Base-by-base conservation (phyloP, 768 basidiomycete genomes). In the Kondoa subrosea region DNA sequence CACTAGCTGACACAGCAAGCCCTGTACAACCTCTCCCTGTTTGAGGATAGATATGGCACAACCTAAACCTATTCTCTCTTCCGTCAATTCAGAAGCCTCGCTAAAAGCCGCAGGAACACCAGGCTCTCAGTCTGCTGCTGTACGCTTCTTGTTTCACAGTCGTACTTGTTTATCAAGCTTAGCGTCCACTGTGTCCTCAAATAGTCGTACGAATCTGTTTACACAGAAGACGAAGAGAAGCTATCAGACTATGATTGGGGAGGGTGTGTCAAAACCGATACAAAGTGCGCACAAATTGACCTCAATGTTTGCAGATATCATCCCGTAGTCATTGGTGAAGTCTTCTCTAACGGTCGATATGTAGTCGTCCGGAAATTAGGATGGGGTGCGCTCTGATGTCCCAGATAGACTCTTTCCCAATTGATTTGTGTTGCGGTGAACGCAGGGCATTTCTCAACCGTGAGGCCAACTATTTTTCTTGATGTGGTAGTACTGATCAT, bases 331-430 rank as follows among this genome's bases (percentile, higher is more conserved):
- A 50, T 95, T 70, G 82, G 82, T 70, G 91, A 96, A 77, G 78
- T 82, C 26, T 93, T 95, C 81, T 87, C 86, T 76, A 80, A 85
- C 69, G 87, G 85, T 66, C 83, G 91, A 61, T 99, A 99, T 78
- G 78, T 82, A 26, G 85, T 95, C 66, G 81, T 92, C 34, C 81
- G 93, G 71, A 99, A 99, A 78, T 82, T 99, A 32, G 93, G 93
- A 84, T 93, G 91, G 91, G 91, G 91, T 63, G 29, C 4, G 58
- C n/a, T 59, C 58, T 59, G 31, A 14, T 25, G 4, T 8, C 31
- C 8, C 58, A 14, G 4, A 14, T 25, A 4, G 4, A 59, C 58
- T 4, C 31, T 25, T 30, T 8, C 8, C 58, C 31, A 30, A 4
- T 26, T 25, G 56, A n/a, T n/a, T n/a, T n/a, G n/a, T n/a, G n/a